These are phyloP conservation scores for Nannochloropsis salina DNA, from an alignment of 108 stramenopile species.

Conservation along the genomic window DNA sequence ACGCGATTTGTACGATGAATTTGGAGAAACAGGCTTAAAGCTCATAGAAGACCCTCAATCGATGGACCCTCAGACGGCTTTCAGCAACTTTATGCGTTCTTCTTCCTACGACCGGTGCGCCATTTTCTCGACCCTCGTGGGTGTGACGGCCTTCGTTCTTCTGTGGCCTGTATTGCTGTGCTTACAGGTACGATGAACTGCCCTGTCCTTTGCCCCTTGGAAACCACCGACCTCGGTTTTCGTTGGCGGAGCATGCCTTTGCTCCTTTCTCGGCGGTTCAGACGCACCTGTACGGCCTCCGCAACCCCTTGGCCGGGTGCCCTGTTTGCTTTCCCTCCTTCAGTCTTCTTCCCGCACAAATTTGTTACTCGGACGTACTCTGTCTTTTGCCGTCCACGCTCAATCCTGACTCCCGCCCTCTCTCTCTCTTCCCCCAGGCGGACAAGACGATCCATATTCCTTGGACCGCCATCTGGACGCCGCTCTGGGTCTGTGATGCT, in stretches of 20 bases:
- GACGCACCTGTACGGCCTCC: too few relatives aligned
- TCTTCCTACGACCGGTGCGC: not conserved
- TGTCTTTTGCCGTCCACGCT: not conserved
- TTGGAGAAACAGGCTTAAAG: conserved; percentile 50
- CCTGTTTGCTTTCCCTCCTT: too few relatives aligned
- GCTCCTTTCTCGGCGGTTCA: too few relatives aligned
- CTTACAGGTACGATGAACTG: not conserved
- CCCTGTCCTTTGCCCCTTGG: too few relatives aligned
- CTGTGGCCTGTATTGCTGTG: conserved; percentile 21
- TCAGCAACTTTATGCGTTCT: not conserved
- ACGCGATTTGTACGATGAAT: conserved; percentile 49
- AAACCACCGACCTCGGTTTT: too few relatives aligned
- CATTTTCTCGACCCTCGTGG: not conserved
- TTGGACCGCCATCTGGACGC: conserved; percentile 51
- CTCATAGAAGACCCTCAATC: conserved; percentile 46
- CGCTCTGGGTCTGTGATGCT: conserved; percentile 50
- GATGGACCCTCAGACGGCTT: conserved; percentile 21
- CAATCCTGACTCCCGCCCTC: not conserved
- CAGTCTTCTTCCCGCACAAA: too few relatives aligned
- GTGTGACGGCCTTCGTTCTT: not conserved
- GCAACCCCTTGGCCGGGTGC: too few relatives aligned
- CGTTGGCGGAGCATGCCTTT: too few relatives aligned
- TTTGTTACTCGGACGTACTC: too few relatives aligned
- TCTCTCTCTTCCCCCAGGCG: not conserved
- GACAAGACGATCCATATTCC: not conserved